phyloP scores from a whole-genome alignment of 1,139 yeast genomes.

The Debaryomycetaceae sp. region DNA sequence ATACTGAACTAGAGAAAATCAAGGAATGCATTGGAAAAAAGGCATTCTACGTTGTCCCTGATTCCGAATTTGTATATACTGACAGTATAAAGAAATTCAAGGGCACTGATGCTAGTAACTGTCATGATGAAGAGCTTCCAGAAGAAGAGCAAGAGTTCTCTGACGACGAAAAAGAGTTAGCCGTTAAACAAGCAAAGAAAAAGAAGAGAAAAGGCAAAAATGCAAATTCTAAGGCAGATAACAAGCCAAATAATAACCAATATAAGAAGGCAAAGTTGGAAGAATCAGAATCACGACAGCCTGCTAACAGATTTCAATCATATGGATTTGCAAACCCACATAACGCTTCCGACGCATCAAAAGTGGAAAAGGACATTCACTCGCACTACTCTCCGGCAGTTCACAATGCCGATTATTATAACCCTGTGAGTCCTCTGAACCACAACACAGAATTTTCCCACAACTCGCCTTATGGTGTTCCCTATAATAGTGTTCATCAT shows the following conservation, averaged over 20 bases:
- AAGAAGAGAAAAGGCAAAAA: conserved; percentile 47
- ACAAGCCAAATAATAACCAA: conserved; percentile 3
- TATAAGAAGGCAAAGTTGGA: conserved; percentile 3
- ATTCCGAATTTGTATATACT: conserved; percentile 75
- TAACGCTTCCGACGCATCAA: background rate
- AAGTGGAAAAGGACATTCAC: no score
- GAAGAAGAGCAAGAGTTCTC: conserved; percentile 93
- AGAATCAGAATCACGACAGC: background rate
- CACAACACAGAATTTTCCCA: conserved; percentile 1
- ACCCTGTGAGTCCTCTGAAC: background rate
- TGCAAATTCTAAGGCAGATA: conserved; percentile 12
- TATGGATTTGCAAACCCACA: conserved; percentile 20
- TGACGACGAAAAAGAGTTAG: conserved; percentile 81
- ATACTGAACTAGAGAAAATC: conserved; percentile 47
- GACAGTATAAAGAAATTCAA: conserved; percentile 63
- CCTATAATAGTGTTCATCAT: conserved; percentile 5
- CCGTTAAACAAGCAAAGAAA: conserved; percentile 55
- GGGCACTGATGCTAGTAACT: conserved; percentile 94
- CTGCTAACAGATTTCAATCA: conserved; percentile 14
- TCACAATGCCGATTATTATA: no score
- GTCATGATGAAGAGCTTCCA: conserved; percentile 91
- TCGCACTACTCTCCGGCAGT: no score
- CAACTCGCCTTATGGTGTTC: conserved; percentile 9
- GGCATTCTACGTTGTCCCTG: conserved; percentile 77
- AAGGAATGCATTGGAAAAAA: conserved; percentile 49